Base-by-base conservation (phyloP, 73 alveolate species). In the Paramecium caudatum region DNA sequence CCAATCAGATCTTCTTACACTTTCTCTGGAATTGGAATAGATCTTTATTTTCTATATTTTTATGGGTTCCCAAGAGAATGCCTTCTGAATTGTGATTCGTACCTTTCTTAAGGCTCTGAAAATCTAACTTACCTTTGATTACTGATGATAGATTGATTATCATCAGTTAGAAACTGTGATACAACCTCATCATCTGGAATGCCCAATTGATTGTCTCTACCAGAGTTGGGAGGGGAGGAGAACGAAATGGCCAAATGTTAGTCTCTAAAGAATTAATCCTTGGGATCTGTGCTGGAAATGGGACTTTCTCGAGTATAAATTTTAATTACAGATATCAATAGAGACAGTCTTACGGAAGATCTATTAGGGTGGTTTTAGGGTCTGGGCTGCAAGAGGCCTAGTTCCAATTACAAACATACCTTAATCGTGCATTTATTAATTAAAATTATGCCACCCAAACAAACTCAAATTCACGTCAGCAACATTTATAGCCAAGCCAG, bases 121-220 rank as follows among this genome's bases (percentile, higher is more conserved):
- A 74, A 74, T 36, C 88, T 45, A 19, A 74, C 88, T 8, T 27
- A 37, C 43, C n/a, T n/a, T n/a, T 74, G 36, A 3, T 45, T 17
- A 19, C 47, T 41, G 25, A 21, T 9, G 6, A 15, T 13, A 17
- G 88, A 74, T 3, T 74, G 43, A 74, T 74, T 74, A 21, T 74
- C 88, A 34, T 74, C 88, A 8, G 69, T 12, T 9, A 15, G 16
- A 21, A 34, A 74, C 7, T 74, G 43, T 8, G 69, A 74, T 6
- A 41, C 30, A 8, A 74, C 68, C 43, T 74, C 88, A 13, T 74
- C 88, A 41, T 74, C 88, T 16, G 68, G 88, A 2, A 74, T 74
- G 39, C 23, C 16, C n/a, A n/a, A n/a, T n/a, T n/a, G n/a, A 65
- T 65, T 65, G 9, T 65, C 80, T 9, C 80, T 27, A 2, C 80